Conservation (phyloP, 768 basidiomycete species). For the Russula foetens region DNA sequence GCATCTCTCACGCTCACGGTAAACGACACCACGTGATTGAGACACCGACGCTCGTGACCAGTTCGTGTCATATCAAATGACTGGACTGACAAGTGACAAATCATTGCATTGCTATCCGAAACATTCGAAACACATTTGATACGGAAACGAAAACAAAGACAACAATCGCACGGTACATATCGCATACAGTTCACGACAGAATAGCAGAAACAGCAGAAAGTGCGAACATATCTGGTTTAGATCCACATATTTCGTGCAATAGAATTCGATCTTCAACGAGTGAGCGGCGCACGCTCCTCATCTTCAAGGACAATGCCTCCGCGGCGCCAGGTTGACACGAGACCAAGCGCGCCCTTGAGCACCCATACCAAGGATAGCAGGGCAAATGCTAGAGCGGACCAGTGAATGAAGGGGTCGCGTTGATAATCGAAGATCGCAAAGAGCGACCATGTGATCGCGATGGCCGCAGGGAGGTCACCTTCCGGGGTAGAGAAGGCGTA, state of each 20-base stretch:
- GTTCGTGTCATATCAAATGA: no score
- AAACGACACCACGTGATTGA: constrained; percentile 17
- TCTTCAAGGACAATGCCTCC: constrained; percentile 62
- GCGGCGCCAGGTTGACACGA: constrained; percentile 33
- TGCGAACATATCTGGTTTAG: not conserved
- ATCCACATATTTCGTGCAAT: not conserved
- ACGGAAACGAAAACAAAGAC: not conserved
- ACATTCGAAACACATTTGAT: not conserved
- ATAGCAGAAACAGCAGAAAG: not conserved
- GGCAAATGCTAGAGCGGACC: constrained; percentile 79
- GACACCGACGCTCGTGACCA: not conserved
- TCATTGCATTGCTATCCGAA: no score
- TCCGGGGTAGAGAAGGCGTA: constrained; percentile 89
- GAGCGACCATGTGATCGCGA: constrained; percentile 89
- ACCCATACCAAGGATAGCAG: constrained; percentile 82
- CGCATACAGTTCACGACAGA: not conserved
- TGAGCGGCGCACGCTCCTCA: constrained; percentile 82
- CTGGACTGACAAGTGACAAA: no score
- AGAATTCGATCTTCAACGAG: constrained; percentile 28
- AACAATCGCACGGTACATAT: not conserved
- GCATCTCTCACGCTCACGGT: not conserved
- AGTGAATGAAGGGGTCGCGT: constrained; percentile 73
- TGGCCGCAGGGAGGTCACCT: constrained; percentile 87
- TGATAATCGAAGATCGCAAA: constrained; percentile 88
- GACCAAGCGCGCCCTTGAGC: constrained; percentile 60